Evolutionary conservation across 2,329 filamentous ascomycete genomes (phyloP), one percentile per base, ranked within the genome.

Genomic region (Pseudogymnoascus sp.): DNA sequence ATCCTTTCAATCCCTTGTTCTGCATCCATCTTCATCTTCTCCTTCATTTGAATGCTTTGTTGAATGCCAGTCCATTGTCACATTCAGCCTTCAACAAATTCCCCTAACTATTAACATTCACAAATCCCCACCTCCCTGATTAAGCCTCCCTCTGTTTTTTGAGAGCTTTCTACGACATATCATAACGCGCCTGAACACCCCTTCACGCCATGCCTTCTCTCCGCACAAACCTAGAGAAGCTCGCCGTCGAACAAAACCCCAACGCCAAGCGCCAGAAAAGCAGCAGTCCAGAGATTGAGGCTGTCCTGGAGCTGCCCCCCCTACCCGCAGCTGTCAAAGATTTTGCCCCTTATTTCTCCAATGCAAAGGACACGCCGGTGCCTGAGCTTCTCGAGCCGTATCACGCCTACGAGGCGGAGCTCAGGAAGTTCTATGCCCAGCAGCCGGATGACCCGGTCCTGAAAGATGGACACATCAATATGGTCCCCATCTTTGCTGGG

Each of bases 351-450:
- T 83, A 89, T 73, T 78, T 90, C 63, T 76, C 79, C 11, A 75
- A 79, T 63, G 78, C 87, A 65, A 77, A 80, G 5, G 75, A 82
- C 25, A 81, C 76, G 62, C 75, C 84, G 1, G 77, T 91, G 66
- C 66, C 72, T 5, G 78, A 88, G 36, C 77, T 91, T 61, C 73
- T 91, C 63, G 76, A 81, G 60, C 88, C 88, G 0, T 91, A 85
- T 74, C 84, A 87, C 71, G 74, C 82, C 62, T 90, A 87, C 68
- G 89, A 92, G 72, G 80, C 83, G 56, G 80, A 83, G 65, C 77
- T 91, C 61, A 84, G 89, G 49, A 81, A 87, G 66, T 70, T 88
- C 16, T 91, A 86, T 69, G 88, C 88, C 38, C 89, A 91, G 70
- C 80, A 89, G 59, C 85, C 85, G 5, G 74, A 78, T 61, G 84